Conservation (phyloP, 345 rosid species). For the Salix viminalis region DNA sequence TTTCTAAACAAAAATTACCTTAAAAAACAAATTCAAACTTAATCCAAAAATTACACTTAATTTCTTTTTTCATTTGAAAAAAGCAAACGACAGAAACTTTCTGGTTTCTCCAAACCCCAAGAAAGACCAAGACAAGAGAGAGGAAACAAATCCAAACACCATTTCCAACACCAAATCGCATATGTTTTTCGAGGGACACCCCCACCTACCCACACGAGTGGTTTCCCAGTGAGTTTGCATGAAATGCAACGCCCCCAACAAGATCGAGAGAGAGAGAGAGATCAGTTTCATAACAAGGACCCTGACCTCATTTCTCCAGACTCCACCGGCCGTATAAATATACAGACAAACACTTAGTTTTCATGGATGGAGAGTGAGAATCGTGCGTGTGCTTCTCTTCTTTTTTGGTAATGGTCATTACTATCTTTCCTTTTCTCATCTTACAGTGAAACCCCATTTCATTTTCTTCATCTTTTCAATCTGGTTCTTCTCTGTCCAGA, state of each 20-base stretch:
- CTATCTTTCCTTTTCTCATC: background rate
- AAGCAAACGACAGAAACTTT: slow-evolving; percentile 45
- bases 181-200: slow-evolving; percentile 14
- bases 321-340: background rate
- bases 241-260: background rate
- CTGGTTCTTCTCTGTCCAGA: background rate
- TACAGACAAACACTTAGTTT: background rate
- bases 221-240: slow-evolving; percentile 34
- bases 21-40: too few relatives aligned
- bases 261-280: background rate
- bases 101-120: slow-evolving; percentile 46
- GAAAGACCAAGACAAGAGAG: slow-evolving; percentile 10
- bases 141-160: slow-evolving; percentile 20
- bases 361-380: slow-evolving; percentile 6
- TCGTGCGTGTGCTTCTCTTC: slow-evolving; percentile 29
- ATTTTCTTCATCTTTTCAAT: background rate
- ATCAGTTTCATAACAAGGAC: slow-evolving; percentile 2
- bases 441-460: background rate
- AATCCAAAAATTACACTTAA: too few relatives aligned
- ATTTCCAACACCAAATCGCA: slow-evolving; percentile 21
- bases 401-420: background rate
- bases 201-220: slow-evolving; percentile 61
- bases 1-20: too few relatives aligned
- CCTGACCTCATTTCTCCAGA: background rate
- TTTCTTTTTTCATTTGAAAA: slow-evolving; percentile 14